These are phyloP conservation scores for Diutina siamensis DNA, from an alignment of 1,139 yeast genomes.

Conservation along the genomic window DNA sequence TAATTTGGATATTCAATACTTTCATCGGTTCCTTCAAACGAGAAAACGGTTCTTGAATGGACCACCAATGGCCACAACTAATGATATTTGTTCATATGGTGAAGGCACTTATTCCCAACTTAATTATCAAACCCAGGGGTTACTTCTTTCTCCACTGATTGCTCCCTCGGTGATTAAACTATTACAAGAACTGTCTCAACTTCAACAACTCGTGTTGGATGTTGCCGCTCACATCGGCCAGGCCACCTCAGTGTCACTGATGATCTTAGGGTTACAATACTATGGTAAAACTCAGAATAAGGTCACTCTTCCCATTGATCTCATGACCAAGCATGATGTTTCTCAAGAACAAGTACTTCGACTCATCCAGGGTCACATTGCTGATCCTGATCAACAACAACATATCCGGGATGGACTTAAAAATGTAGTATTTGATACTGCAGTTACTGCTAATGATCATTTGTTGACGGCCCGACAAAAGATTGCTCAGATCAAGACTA, in stretches of 20 bases:
- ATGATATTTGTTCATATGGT: slow-evolving; percentile 64
- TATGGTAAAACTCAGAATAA: slow-evolving; percentile 42
- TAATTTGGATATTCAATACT: slow-evolving; percentile 40
- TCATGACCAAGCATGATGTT: slow-evolving; percentile 40
- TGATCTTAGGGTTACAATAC: slow-evolving; percentile 50
- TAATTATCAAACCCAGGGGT: slow-evolving; percentile 55
- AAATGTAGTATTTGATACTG: slow-evolving; percentile 58
- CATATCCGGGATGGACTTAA: slow-evolving; percentile 31
- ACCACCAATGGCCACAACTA: slow-evolving; percentile 33
- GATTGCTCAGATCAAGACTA: slow-evolving; percentile 24
- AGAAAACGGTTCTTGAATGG: slow-evolving; percentile 41
- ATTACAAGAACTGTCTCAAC: slow-evolving; percentile 31
- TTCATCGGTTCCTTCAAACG: slow-evolving; percentile 53
- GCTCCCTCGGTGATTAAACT: slow-evolving; percentile 46
- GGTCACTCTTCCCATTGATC: slow-evolving; percentile 52
- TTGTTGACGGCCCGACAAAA: slow-evolving; percentile 54
- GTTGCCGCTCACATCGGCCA: slow-evolving; percentile 79
- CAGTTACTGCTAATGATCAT: slow-evolving; percentile 74
- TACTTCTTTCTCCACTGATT: slow-evolving; percentile 44
- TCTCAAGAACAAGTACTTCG: slow-evolving; percentile 57
- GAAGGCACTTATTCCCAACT: slow-evolving; percentile 74
- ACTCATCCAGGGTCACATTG: slow-evolving; percentile 34
- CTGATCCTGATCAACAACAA: slow-evolving; percentile 14
- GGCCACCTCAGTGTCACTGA: slow-evolving; percentile 60
- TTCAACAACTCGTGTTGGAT: slow-evolving; percentile 40